Base-by-base conservation (phyloP, 1,284 basidiomycete species). In the Violaceomyces palustris region DNA sequence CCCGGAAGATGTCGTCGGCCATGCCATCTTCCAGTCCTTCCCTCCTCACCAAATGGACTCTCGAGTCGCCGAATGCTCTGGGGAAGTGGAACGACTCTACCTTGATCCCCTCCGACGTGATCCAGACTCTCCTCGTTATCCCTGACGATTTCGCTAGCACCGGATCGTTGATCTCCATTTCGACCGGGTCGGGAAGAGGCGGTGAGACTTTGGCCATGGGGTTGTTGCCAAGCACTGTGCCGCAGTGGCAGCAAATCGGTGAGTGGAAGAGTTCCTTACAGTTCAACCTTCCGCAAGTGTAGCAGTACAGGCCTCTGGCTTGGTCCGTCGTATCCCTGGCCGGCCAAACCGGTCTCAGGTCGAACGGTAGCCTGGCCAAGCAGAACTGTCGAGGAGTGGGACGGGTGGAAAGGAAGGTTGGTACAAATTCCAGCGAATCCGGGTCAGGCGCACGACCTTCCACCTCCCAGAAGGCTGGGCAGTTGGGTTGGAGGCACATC, bases 41-140 rank as follows among this genome's bases (percentile, higher is more conserved):
- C 14, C 50, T 44, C 39, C 54, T 47, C 12, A 59, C 40, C n/a
- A 59, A 27, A 17, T 59, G 56, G 12, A 59, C 56, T 8, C 33
- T 15, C 21, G 47, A 49, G 15, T 48, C 45, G 39, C 51, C 56
- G 42, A 53, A 50, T 41, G 19, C 36, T 23, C 22, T 31, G 15
- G 42, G 40, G 30, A 59, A 50, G 4, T 8, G 26, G 25, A 54
- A 59, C 1, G 43, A 39, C 17, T 53, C 46, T 24, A 43, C 44
- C 12, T 26, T 35, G 19, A 59, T n/a, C n/a, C n/a, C n/a, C n/a
- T n/a, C n/a, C n/a, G n/a, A n/a, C n/a, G n/a, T n/a, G n/a, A n/a
- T n/a, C n/a, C n/a, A 21, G 24, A 47, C 31, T 3, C 18, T 22
- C 42, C 45, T 25, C 22, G 3, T 14, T 4, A 59, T 50, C 2